Conservation (phyloP, 2,329 filamentous ascomycete genomes). For the Pseudogymnoascus pannorum region DNA sequence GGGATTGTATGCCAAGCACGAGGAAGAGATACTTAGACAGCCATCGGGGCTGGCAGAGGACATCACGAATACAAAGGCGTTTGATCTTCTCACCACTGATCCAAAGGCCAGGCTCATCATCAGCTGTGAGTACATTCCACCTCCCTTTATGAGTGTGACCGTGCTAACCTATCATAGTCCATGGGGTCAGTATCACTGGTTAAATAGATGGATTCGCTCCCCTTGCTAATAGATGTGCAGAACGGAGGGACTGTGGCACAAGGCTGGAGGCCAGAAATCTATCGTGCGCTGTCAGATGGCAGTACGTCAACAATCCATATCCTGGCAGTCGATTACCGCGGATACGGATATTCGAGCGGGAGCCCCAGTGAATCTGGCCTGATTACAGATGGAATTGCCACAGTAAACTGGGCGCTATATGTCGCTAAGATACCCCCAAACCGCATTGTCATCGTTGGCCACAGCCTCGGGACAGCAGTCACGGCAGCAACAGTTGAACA, state of each 20-base stretch:
- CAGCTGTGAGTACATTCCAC: conserved; percentile 43
- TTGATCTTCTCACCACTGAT: conserved; percentile 55
- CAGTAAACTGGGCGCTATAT: conserved; percentile 65
- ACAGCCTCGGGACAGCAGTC: conserved; percentile 84
- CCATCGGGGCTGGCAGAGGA: conserved; percentile 36
- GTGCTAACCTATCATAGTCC: conserved; percentile 39
- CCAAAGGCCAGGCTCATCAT: conserved; percentile 57
- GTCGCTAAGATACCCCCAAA: conserved; percentile 57
- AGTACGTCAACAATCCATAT: conserved; percentile 67
- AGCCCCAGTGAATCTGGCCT: conserved; percentile 72
- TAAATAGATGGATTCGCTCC: not conserved
- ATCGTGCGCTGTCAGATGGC: conserved; percentile 67
- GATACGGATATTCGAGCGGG: conserved; percentile 78
- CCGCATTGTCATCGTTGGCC: conserved; percentile 74
- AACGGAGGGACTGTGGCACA: conserved; percentile 86
- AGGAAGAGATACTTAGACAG: conserved; percentile 51
- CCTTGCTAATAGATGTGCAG: conserved; percentile 30
- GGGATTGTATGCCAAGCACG: conserved; percentile 65
- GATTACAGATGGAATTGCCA: conserved; percentile 67
- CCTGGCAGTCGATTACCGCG: conserved; percentile 84
- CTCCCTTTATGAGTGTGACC: conserved; percentile 27
- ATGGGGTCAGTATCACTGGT: conserved; percentile 46
- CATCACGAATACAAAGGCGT: conserved; percentile 50
- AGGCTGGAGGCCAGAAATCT: conserved; percentile 65
- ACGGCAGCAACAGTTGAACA: conserved; percentile 66